Evolutionary conservation across 2,329 filamentous ascomycete species (phyloP).

Genomic region (Curvularia verruculosa): DNA sequence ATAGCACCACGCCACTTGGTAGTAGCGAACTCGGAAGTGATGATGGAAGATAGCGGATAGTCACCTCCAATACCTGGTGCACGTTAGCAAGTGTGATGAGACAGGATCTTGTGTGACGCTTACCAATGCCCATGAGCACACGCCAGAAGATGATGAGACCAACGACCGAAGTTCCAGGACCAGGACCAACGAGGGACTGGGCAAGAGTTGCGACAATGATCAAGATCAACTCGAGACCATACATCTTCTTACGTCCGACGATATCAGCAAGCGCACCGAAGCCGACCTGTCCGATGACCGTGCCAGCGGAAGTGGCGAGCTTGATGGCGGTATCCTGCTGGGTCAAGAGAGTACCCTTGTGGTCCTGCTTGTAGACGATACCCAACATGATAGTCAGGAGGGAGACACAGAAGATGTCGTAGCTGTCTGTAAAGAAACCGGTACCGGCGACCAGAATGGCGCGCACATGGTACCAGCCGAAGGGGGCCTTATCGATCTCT

Average conservation of each 20-base stretch:
- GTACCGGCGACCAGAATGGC: conserved; percentile 80
- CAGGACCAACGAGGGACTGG: conserved; percentile 43
- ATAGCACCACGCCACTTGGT: conserved; percentile 51
- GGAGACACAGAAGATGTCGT: conserved; percentile 64
- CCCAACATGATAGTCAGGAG: conserved; percentile 69
- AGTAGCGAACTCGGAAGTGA: conserved; percentile 65
- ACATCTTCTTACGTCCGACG: conserved; percentile 82
- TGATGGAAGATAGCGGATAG: conserved; percentile 82
- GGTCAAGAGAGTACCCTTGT: conserved; percentile 61
- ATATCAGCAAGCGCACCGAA: conserved; percentile 70
- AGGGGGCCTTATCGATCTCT: conserved; percentile 80
- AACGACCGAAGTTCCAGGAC: conserved; percentile 45
- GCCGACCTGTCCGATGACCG: conserved; percentile 79
- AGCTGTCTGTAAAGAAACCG: conserved; percentile 86
- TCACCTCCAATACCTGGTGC: conserved; percentile 65
- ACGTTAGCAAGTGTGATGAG: conserved; percentile 8
- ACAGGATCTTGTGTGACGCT: conserved; percentile 33
- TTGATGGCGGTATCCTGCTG: conserved; percentile 84
- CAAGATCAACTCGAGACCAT: conserved; percentile 61
- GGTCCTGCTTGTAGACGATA: conserved; percentile 71
- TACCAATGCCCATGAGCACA: conserved; percentile 51
- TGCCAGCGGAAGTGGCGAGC: conserved; percentile 81
- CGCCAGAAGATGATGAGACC: conserved; percentile 51
- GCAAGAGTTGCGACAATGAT: conserved; percentile 50
- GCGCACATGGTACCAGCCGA: conserved; percentile 82